Percentiles rank a stretch among this genome's conserved stretches.
Conservation (phyloP, 495 filamentous ascomycete genomes). For the Trichocladium antarcticum region DNA sequence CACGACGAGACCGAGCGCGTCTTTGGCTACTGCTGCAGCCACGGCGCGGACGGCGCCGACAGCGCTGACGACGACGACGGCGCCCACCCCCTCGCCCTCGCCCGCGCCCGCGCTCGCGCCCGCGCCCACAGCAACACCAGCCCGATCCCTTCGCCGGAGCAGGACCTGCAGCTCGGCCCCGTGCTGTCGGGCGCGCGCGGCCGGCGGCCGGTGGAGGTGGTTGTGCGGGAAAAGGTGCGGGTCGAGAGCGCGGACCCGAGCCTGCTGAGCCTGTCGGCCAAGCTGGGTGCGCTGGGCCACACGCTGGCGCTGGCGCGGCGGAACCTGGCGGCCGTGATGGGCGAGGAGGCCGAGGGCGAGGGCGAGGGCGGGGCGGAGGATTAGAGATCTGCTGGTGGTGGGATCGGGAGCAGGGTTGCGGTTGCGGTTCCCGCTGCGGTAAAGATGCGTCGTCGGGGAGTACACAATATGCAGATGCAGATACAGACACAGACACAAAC, state of each 20-base stretch:
- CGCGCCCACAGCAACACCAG: background rate
- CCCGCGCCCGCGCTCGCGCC: background rate
- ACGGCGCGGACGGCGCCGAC: background rate
- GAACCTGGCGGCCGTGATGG: conserved; percentile 75
- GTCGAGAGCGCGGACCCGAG: conserved; percentile 89
- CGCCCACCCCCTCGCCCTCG: background rate
- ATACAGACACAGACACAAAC: too few relatives aligned
- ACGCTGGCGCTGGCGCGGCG: conserved; percentile 54
- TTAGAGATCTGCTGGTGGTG: background rate
- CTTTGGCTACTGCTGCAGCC: conserved; percentile 41
- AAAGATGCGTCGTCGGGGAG: too few relatives aligned
- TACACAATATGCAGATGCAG: too few relatives aligned
- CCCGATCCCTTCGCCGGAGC: background rate
- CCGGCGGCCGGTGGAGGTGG: conserved; percentile 46
- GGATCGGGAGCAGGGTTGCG: too few relatives aligned
- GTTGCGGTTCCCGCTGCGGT: too few relatives aligned
- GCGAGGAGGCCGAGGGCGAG: conserved; percentile 18
- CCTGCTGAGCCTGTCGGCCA: conserved; percentile 75
- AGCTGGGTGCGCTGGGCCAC: conserved; percentile 71
- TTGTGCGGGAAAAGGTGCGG: conserved; percentile 77
- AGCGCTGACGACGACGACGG: background rate
- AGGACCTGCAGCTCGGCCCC: background rate
- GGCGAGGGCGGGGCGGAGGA: background rate
- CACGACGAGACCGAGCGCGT: conserved; percentile 74
- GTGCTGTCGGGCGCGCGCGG: conserved; percentile 5